A percentile compares a stretch with the other conserved stretches of the same genome.
These are phyloP conservation scores for Staphylotrichum tortipilum DNA, from an alignment of 495 filamentous ascomycete genomes.

Conservation along the genomic window DNA sequence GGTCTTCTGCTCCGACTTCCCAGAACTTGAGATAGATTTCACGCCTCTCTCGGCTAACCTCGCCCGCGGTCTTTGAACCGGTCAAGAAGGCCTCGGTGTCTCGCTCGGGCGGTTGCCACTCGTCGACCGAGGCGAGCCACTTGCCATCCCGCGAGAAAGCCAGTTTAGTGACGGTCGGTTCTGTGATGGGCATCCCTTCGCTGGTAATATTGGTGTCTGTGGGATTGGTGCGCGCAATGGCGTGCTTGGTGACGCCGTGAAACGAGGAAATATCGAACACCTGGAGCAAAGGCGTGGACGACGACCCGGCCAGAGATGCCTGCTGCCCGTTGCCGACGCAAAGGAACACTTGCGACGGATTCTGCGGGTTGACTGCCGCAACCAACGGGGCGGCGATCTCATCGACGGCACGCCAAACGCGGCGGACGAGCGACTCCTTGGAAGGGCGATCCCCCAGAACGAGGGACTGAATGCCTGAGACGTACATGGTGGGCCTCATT, in stretches of 20 bases:
- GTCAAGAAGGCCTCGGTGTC: slow-evolving; percentile 48
- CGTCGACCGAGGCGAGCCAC: slow-evolving; percentile 89
- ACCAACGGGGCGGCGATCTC: slow-evolving; percentile 26
- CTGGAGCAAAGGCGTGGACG: slow-evolving; percentile 50
- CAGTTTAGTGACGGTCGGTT: slow-evolving; percentile 68
- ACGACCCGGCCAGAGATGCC: slow-evolving; percentile 27
- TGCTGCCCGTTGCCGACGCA: slow-evolving; percentile 42
- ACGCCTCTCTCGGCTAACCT: slow-evolving; percentile 41
- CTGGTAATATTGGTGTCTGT: slow-evolving; percentile 69
- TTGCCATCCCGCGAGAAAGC: slow-evolving; percentile 66
- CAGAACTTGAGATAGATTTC: slow-evolving; percentile 90
- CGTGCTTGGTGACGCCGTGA: slow-evolving; percentile 70
- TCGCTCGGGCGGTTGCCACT: slow-evolving; percentile 65
- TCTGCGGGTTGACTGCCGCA: slow-evolving; percentile 28
- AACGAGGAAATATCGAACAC: slow-evolving; percentile 71
- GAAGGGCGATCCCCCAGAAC: slow-evolving; percentile 31
- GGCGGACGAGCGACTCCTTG: slow-evolving; percentile 34
- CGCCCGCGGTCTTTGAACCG: slow-evolving; percentile 25
- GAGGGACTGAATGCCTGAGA: slow-evolving; percentile 71
- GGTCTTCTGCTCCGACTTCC: slow-evolving; percentile 57
- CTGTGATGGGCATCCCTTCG: slow-evolving; percentile 54
- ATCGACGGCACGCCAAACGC: slow-evolving; percentile 29
- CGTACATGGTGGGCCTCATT: slow-evolving; percentile 64
- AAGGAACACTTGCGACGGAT: slow-evolving; percentile 34
- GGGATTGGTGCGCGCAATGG: slow-evolving; percentile 75